Conservation (phyloP, 2,329 filamentous ascomycete species). For the Sporothrix humicola region DNA sequence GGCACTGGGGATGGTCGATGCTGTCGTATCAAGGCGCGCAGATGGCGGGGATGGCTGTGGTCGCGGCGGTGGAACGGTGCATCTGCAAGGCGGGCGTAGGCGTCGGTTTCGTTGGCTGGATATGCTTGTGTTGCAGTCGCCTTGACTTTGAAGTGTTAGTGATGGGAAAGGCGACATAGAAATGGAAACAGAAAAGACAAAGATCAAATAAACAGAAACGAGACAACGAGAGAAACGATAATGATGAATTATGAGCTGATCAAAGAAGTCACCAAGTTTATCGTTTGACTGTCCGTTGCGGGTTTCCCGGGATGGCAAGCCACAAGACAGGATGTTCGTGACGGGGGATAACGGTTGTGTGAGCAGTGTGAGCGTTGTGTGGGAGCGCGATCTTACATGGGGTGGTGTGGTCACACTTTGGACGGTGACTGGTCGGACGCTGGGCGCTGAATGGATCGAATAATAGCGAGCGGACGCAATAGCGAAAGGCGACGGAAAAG, state of each 20-base stretch:
- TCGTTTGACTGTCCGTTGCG: background rate
- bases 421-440: background rate
- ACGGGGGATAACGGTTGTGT: background rate
- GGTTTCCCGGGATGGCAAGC: background rate
- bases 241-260: too few relatives aligned
- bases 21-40: background rate
- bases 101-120: background rate
- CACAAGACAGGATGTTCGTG: background rate
- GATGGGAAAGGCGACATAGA: background rate
- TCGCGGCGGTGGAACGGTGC: conserved; percentile 11
- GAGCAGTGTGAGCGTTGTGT: background rate
- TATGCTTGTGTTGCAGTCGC: background rate
- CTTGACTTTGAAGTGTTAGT: background rate
- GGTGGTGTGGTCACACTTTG: conserved; percentile 26
- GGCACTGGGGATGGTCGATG: background rate
- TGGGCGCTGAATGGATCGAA: background rate
- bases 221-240: too few relatives aligned
- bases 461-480: conserved; percentile 9
- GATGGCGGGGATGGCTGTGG: background rate
- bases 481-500: background rate
- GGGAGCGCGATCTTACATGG: conserved; percentile 15
- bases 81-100: conserved; percentile 10
- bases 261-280: background rate
- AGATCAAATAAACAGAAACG: background rate
- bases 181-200: background rate